Evolutionary conservation across 257 asterid genomes (phyloP), one percentile per base, ranked within the genome.

Genomic region (Linaria vulgaris): DNA sequence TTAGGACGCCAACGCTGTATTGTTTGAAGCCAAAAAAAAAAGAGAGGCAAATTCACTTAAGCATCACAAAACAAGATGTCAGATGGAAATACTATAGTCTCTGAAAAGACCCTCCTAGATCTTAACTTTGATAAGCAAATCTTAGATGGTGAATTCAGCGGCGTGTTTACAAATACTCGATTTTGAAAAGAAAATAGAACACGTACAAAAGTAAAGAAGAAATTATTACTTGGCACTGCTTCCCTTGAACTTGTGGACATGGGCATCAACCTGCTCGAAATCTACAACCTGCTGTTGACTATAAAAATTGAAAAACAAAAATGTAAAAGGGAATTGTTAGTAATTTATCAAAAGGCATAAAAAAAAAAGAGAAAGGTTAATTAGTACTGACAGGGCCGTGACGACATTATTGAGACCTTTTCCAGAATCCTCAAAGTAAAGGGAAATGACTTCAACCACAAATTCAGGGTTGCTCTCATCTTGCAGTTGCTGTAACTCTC

Each of bases 401-500:
- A 84, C 72, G 58, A 86, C 76, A 72, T 86, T 78, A 61, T 80
- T 80, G 24, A 86, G 49, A 69, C 83, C 81, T 53, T 81, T 86
- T 81, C 84, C 95, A 23, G 89, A 83, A 72, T 83, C 95, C 58
- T 78, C 85, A 66, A 86, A 86, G 85, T 79, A 86, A 38, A 86
- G 83, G 7, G 95, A 76, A 52, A 86, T 78, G 9, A 86, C 91
- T 72, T 86, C 91, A 61, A 78, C 70, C 39, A 84, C 91, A 64
- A 86, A 86, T 61, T 84, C 84, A 3, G 95, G 95, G 68, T 78
- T 86, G 81, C 84, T 80, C 73, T 86, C 88, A 74, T 84, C 95
- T 80, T 84, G 88, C 73, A 86, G 74, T 47, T 83, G 76, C 76
- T 80, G 91, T 4, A 86, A 75, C 83, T 83, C 88, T 24, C 64